These are phyloP conservation scores for Adansonia grandidieri DNA, from an alignment of 441 rosid genomes.

Conservation along the genomic window DNA sequence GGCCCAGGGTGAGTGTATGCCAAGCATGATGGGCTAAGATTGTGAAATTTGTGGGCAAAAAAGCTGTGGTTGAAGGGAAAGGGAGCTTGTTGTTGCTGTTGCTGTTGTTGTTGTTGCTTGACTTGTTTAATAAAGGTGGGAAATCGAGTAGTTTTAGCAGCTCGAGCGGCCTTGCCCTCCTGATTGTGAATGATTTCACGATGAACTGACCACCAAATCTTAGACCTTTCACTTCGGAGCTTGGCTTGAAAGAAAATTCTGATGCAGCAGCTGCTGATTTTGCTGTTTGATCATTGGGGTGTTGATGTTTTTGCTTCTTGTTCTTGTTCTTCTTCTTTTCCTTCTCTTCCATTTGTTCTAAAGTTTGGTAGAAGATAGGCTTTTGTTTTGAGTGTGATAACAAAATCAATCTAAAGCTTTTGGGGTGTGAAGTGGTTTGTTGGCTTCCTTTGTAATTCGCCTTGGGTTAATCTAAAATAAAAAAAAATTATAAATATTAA, in stretches of 20 bases:
- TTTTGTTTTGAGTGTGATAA: constrained; percentile 18
- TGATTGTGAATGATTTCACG: constrained; percentile 93
- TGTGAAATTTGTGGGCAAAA: constrained; percentile 87
- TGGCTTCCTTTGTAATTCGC: neutral
- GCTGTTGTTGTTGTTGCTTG: constrained; percentile 32
- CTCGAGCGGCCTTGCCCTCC: constrained; percentile 77
- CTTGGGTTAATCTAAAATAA: no score
- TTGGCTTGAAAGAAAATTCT: constrained; percentile 74
- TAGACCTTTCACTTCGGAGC: constrained; percentile 82
- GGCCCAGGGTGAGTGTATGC: constrained; percentile 91
- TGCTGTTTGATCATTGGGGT: constrained; percentile 56
- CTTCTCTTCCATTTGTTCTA: constrained; percentile 39
- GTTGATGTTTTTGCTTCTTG: constrained; percentile 70
- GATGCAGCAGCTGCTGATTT: constrained; percentile 47
- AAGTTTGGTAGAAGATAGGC: constrained; percentile 16
- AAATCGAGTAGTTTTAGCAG: constrained; percentile 78
- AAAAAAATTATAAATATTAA: no score
- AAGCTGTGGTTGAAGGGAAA: constrained; percentile 79
- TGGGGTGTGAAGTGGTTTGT: constrained; percentile 23
- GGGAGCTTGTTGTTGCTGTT: constrained; percentile 37
- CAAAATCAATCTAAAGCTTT: constrained; percentile 43
- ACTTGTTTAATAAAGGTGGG: constrained; percentile 39
- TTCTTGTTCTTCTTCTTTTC: constrained; percentile 33
- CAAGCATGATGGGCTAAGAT: constrained; percentile 94
- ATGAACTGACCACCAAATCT: constrained; percentile 87